Evolutionary conservation across 768 basidiomycete genomes (phyloP), one percentile per base, ranked within the genome.

Genomic region (Lactarius psammicola): DNA sequence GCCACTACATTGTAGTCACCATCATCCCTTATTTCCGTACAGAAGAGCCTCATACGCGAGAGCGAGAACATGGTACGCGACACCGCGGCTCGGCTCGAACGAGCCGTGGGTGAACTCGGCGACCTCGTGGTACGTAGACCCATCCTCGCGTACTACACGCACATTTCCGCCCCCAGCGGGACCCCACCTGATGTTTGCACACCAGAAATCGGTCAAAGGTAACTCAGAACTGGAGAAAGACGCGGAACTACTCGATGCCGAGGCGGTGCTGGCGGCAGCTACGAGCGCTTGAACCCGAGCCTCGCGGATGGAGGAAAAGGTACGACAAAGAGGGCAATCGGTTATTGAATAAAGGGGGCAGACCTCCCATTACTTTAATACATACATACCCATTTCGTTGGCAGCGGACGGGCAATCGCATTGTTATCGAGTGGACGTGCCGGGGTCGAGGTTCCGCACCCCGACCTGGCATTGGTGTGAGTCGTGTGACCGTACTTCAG

Each of bases 31-130:
- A 26, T 11, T 44, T 13, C n/a, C 10, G 1, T 30, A 3, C 20
- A 69, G 67, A 42, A 53, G 26, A 62, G 59, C 78, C 76, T 87
- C 57, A 87, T 68, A 40, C 64, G 90, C 63, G 93, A 95, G 79
- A 87, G 88, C 51, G 78, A 84, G 67, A 92, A 85, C 80, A 92
- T 95, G 92, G 83, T 94, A 65, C 76, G 77, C 59, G 90, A 94
- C 73, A 82, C 87, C 26, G 77, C 79, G 62, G 80, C 75, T 62
- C 82, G 89, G 56, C 77, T 92, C n/a, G 84, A 80, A 56, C 83
- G 80, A 71, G 86, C 85, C 36, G 79, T 80, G 34, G 85, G 78
- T 62, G 89, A 90, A 62, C 80, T 95, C 65, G 78, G 81, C 68
- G 82, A 84, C 64, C 76, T 92, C 55, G 74, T 92, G 60, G 93